Evolutionary conservation across 1,284 basidiomycete genomes (phyloP), one percentile per base, ranked within the genome.

Genomic region (Wolfiporia cocos): DNA sequence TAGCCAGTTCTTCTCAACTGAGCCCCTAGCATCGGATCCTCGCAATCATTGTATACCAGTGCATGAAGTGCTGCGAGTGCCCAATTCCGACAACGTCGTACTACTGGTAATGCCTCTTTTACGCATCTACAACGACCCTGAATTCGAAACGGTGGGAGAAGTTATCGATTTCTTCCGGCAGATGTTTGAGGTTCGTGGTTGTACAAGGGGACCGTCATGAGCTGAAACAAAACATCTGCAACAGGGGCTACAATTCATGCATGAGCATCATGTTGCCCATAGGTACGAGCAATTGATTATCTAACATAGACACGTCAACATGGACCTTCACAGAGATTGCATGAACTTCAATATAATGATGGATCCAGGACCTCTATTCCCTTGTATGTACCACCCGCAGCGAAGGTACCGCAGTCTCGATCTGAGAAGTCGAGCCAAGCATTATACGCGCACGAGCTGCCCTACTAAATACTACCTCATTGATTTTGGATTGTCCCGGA

Each of bases 301-400:
- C 5, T 37, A 21, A 26, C 23, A 11, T 17, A 4, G 4, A 17
- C 28, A 34, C 17, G 18, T 30, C 31, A 10, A 9, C 19, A 20
- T 15, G 15, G 15, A 9, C 9, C 5, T 19, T n/a, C 17, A 4
- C 23, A 73, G 71, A 2, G 69, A 74, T 43, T 59, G 59, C 31
- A 57, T 61, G 34, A 17, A 30, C 7, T 33, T 49, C 19, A 70
- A 70, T 39, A 54, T 69, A 29, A 63, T 70, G 64, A 56, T 68
- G 47, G 66, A 68, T 37, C 54, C 62, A 0, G 39, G 39, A 15
- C 39, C 45, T n/a, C 46, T 65, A 33, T 61, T 55, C 46, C 50
- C 53, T 11, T 24, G 57, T 10, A 51, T 46, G 9, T 60, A 49
- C 32, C 62, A 66, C 43, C 62, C 62, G 5, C 22, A 37, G 4